phyloP scores from a whole-genome alignment of 768 basidiomycete species.

The Chalciporus pseudorubinellus region DNA sequence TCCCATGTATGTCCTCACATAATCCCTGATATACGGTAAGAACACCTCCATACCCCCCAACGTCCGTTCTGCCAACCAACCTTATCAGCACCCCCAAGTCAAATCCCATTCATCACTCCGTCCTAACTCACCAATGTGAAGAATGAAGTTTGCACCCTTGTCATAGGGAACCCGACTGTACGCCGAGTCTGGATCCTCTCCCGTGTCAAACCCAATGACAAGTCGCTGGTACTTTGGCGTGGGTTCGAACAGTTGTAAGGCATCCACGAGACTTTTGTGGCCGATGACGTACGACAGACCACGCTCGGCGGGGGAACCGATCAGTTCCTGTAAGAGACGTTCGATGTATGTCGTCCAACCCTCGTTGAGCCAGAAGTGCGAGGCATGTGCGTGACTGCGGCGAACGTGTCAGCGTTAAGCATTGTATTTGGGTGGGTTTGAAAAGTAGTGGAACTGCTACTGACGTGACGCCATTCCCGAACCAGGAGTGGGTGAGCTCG shows the following conservation, averaged over 20 bases:
- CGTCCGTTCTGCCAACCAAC: slow-evolving; percentile 39
- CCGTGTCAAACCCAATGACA: slow-evolving; percentile 67
- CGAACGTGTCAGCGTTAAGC: neutral
- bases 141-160: slow-evolving; percentile 86
- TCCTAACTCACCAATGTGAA: slow-evolving; percentile 63
- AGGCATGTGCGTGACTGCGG: slow-evolving; percentile 61
- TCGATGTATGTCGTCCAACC: slow-evolving; percentile 96
- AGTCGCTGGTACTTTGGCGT: slow-evolving; percentile 74
- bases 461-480: slow-evolving; percentile 86
- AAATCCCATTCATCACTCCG: too few relatives aligned
- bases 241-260: slow-evolving; percentile 57
- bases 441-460: slow-evolving; percentile 20
- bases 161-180: slow-evolving; percentile 80
- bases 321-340: slow-evolving; percentile 65
- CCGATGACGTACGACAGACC: slow-evolving; percentile 83
- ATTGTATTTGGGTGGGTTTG: neutral
- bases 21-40: slow-evolving; percentile 55
- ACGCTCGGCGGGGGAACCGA: slow-evolving; percentile 73
- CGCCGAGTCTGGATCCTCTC: slow-evolving; percentile 78
- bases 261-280: slow-evolving; percentile 65
- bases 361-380: slow-evolving; percentile 89
- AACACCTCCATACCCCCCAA: slow-evolving; percentile 57
- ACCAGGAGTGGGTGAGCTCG: slow-evolving; percentile 86
- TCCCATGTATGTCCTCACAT: slow-evolving; percentile 53
- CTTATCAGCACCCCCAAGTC: neutral